Percentiles rank a stretch among this genome's conserved stretches.
phyloP scores from a whole-genome alignment of 305 asterid genomes.

The Rubia balearica region DNA sequence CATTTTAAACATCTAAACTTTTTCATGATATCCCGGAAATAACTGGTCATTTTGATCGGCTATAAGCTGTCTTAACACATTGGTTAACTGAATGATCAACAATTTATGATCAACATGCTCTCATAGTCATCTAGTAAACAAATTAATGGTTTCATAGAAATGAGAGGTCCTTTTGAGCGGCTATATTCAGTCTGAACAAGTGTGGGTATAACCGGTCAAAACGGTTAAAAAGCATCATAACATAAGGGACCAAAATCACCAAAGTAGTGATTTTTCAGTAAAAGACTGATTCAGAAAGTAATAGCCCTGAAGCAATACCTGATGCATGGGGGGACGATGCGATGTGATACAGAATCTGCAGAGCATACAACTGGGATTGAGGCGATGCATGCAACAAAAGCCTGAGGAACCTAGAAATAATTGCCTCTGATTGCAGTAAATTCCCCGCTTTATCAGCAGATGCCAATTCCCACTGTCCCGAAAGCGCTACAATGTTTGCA shows the following conservation, averaged over 20 bases:
- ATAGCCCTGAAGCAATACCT: slow-evolving; percentile 12
- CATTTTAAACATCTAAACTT: neutral
- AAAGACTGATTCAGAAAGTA: slow-evolving; percentile 4
- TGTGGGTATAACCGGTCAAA: neutral
- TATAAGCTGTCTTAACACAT: neutral
- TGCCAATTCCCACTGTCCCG: slow-evolving; percentile 30
- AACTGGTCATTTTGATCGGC: neutral
- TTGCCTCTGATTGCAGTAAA: slow-evolving; percentile 21
- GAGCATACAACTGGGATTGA: slow-evolving; percentile 16
- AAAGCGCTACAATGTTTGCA: slow-evolving; percentile 20
- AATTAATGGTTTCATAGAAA: too few relatives aligned
- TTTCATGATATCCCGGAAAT: neutral
- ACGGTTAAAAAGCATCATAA: neutral
- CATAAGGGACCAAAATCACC: neutral
- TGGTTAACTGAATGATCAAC: neutral
- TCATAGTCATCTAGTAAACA: too few relatives aligned
- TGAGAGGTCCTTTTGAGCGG: too few relatives aligned
- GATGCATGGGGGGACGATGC: slow-evolving; percentile 28
- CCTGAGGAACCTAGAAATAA: slow-evolving; percentile 14
- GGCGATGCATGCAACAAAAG: slow-evolving; percentile 19
- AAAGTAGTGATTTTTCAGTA: neutral
- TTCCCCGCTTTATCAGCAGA: slow-evolving; percentile 20
- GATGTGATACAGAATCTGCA: slow-evolving; percentile 17
- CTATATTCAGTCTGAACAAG: neutral
- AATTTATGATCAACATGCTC: neutral